Evolutionary conservation across 768 basidiomycete genomes (phyloP).

Genomic region (Astraeus odoratus): DNA sequence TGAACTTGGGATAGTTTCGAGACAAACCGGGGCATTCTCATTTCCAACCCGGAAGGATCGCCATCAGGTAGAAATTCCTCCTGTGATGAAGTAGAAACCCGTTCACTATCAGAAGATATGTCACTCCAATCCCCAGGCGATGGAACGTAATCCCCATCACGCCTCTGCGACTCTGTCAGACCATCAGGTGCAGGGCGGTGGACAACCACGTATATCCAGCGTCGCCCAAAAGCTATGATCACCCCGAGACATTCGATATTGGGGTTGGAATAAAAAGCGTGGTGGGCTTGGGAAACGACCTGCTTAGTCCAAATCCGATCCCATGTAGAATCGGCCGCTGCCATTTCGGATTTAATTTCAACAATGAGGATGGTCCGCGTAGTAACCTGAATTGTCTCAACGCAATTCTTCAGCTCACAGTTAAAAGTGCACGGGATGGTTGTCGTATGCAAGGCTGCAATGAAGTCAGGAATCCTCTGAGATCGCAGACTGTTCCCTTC

Average conservation of each 20-base stretch:
- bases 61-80: background rate
- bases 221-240: background rate
- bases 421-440: background rate
- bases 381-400: background rate
- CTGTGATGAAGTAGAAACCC: background rate
- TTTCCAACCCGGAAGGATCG: background rate
- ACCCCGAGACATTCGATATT: background rate
- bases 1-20: no score
- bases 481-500: background rate
- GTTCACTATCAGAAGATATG: background rate
- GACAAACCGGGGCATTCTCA: background rate
- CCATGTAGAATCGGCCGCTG: no score
- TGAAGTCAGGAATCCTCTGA: background rate
- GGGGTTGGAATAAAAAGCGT: background rate
- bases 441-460: background rate
- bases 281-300: background rate
- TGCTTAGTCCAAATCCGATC: background rate
- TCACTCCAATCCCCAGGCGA: background rate
- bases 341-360: conserved; percentile 1
- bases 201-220: background rate
- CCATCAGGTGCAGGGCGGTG: background rate
- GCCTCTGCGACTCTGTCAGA: background rate
- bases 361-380: background rate
- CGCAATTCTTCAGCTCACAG: background rate
- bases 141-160: background rate